Conservation (phyloP, 2,329 filamentous ascomycete genomes). For the Arthrobotrys pseudoclavata region DNA sequence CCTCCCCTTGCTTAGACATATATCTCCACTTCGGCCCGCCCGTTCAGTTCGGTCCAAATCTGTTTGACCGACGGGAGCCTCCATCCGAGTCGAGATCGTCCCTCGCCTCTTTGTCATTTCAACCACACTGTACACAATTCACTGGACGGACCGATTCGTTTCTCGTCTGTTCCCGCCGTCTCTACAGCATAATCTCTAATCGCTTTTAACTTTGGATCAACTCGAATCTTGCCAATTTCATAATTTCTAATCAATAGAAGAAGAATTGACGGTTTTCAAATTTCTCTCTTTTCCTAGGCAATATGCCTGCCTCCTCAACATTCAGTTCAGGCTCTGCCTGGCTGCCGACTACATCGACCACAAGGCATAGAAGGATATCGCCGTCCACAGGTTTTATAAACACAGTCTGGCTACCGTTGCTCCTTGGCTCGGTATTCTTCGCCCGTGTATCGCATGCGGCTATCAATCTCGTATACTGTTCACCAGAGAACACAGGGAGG, state of each 20-base stretch:
- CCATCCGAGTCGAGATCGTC: slow-evolving; percentile 27
- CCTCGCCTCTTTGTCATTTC: slow-evolving; percentile 45
- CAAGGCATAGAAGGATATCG: slow-evolving; percentile 54
- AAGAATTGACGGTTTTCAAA: slow-evolving; percentile 10
- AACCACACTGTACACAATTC: slow-evolving; percentile 24
- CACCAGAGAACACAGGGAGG: slow-evolving; percentile 43
- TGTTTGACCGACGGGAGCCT: slow-evolving; percentile 30
- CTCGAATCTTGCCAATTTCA: slow-evolving; percentile 7
- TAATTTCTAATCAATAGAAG: slow-evolving; percentile 11
- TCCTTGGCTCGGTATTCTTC: slow-evolving; percentile 40
- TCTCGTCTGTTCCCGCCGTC: slow-evolving; percentile 56
- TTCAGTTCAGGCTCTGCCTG: slow-evolving; percentile 43
- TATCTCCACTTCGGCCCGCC: slow-evolving; percentile 32
- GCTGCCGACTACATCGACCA: slow-evolving; percentile 54
- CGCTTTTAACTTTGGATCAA: slow-evolving; percentile 9
- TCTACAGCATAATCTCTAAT: slow-evolving; percentile 27
- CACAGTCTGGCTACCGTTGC: slow-evolving; percentile 40
- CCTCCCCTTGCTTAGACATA: slow-evolving; percentile 30
- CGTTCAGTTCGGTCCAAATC: not conserved
- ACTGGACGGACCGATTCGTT: slow-evolving; percentile 57
- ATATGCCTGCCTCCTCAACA: slow-evolving; percentile 39
- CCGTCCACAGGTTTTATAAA: slow-evolving; percentile 42
- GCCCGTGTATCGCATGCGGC: slow-evolving; percentile 23
- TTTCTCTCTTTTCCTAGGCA: slow-evolving; percentile 17
- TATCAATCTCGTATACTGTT: slow-evolving; percentile 43